Evolutionary conservation across 1,284 basidiomycete genomes (phyloP).

Genomic region (Moesziomyces globuligerus): DNA sequence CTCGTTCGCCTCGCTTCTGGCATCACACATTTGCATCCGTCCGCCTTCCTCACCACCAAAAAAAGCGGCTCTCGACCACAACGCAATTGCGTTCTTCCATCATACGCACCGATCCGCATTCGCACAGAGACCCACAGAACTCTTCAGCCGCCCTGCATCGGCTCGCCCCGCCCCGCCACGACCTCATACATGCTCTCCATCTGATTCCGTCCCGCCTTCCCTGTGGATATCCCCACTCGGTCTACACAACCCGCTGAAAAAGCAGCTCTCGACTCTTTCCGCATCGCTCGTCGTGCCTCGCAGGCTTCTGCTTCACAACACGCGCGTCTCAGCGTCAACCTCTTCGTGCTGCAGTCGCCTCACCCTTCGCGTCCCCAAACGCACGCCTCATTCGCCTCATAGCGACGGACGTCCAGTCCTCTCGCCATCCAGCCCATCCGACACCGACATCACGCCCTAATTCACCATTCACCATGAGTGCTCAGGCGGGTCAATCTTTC

Average conservation of each 20-base stretch:
- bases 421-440: too few species aligned
- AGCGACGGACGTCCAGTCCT: too few species aligned
- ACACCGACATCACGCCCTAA: constrained; percentile 2
- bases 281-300: constrained; percentile 1
- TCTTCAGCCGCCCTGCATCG: background rate
- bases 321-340: too few species aligned
- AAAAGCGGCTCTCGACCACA: background rate
- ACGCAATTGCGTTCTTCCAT: background rate
- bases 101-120: constrained; percentile 6
- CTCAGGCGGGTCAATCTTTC: constrained; percentile 66
- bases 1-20: background rate
- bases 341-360: background rate
- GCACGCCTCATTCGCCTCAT: background rate
- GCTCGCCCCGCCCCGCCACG: constrained; percentile 7
- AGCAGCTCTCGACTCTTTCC: background rate
- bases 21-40: constrained; percentile 2
- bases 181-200: constrained; percentile 29
- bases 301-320: background rate
- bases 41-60: background rate
- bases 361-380: background rate
- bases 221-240: constrained; percentile 10
- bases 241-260: constrained; percentile 12
- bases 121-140: background rate
- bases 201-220: constrained; percentile 6
- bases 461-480: constrained; percentile 40